These are phyloP conservation scores for Alternaria conjuncta DNA, from an alignment of 2,329 filamentous ascomycete species.

Conservation along the genomic window DNA sequence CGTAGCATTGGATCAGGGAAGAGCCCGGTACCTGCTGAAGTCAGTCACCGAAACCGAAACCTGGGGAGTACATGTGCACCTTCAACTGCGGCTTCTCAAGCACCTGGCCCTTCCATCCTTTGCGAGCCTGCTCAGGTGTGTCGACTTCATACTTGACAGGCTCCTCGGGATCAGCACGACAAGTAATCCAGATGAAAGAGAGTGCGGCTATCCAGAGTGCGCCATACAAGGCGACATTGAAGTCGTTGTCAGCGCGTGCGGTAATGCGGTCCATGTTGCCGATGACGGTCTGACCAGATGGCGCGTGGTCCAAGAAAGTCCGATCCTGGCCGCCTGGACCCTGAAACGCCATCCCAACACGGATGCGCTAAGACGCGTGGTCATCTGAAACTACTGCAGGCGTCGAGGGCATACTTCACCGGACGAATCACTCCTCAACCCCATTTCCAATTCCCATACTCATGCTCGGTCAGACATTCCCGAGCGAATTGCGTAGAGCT, in stretches of 20 bases:
- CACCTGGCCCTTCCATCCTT: conserved; percentile 60
- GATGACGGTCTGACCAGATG: conserved; percentile 3
- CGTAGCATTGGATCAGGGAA: conserved; percentile 80
- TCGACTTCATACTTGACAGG: conserved; percentile 66
- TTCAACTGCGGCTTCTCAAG: conserved; percentile 69
- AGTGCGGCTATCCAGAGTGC: conserved; percentile 32
- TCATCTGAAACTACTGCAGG: conserved; percentile 18
- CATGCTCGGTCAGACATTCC: neutral
- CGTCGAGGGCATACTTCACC: neutral
- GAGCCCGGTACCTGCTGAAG: conserved; percentile 62
- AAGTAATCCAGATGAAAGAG: conserved; percentile 31
- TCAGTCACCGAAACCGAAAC: conserved; percentile 6
- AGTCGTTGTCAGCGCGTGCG: conserved; percentile 32
- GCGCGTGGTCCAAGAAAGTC: conserved; percentile 7
- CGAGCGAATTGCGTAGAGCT: conserved; percentile 3
- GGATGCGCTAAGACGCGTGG: conserved; percentile 20
- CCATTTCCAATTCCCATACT: neutral
- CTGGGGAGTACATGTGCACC: conserved; percentile 39
- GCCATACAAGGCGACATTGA: conserved; percentile 22
- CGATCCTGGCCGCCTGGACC: conserved; percentile 7
- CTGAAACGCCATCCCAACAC: neutral
- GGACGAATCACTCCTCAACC: conserved; percentile 1
- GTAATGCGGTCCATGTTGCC: conserved; percentile 36
- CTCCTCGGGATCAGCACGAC: conserved; percentile 46
- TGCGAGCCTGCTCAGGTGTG: conserved; percentile 65